Percentiles rank a stretch among this genome's conserved stretches.
These are phyloP conservation scores for Daldinia vernicosa DNA, from an alignment of 495 filamentous ascomycete genomes.

Conservation along the genomic window DNA sequence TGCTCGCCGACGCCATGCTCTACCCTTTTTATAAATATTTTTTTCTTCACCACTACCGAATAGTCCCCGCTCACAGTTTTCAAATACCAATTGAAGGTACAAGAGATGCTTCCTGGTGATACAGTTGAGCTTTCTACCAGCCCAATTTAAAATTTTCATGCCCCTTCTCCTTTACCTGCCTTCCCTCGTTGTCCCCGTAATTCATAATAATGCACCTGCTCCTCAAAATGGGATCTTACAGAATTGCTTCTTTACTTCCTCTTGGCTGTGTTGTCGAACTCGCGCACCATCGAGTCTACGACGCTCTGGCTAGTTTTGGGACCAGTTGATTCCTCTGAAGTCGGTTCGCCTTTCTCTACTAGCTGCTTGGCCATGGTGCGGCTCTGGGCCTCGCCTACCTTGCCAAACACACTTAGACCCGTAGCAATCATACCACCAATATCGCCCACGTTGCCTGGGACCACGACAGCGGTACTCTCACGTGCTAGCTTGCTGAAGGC, in stretches of 20 bases:
- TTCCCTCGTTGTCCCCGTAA: background rate
- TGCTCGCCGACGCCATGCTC: constrained; percentile 36
- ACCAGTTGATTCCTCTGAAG: constrained; percentile 32
- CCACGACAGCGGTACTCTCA: constrained; percentile 92
- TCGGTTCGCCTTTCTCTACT: constrained; percentile 41
- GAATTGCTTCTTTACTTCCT: constrained; percentile 20
- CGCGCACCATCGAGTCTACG: constrained; percentile 49
- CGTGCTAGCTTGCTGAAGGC: constrained; percentile 91
- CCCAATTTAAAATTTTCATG: background rate
- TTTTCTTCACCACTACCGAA: constrained; percentile 2
- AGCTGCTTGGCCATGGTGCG: constrained; percentile 67
- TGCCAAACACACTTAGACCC: constrained; percentile 94
- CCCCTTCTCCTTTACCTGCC: background rate
- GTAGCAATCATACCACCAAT: constrained; percentile 97
- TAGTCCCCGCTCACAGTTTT: constrained; percentile 10
- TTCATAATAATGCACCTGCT: background rate
- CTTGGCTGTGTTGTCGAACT: constrained; percentile 47
- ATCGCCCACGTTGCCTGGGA: constrained; percentile 97
- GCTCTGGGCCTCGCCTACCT: constrained; percentile 86
- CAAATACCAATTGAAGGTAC: constrained; percentile 3
- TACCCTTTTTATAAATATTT: constrained; percentile 12
- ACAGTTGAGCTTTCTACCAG: constrained; percentile 6
- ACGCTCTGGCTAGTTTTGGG: constrained; percentile 43
- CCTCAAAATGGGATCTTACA: background rate
- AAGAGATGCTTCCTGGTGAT: constrained; percentile 12